These are phyloP conservation scores for Calonectria pseudoturangicola DNA, from an alignment of 2,329 filamentous ascomycete species.

Conservation along the genomic window DNA sequence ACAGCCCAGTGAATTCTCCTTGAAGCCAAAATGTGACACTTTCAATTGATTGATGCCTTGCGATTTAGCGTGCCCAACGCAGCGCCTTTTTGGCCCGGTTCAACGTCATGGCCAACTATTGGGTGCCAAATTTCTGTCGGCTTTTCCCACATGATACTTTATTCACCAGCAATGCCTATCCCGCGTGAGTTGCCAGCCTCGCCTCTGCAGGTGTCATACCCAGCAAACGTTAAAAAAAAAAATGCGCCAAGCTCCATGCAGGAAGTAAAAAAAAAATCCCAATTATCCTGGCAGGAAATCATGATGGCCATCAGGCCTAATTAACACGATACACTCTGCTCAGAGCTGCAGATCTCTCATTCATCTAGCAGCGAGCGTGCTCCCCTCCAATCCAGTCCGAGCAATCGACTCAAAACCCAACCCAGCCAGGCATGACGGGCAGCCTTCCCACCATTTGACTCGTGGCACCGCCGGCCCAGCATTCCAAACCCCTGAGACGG, in stretches of 20 bases:
- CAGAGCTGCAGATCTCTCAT: background rate
- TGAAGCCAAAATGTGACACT: background rate
- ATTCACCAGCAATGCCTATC: background rate
- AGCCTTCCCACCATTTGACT: conserved; percentile 18
- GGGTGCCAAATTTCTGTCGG: conserved; percentile 2
- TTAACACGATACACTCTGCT: background rate
- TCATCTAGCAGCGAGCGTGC: background rate
- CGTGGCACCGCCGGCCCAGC: conserved; percentile 26
- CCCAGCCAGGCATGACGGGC: background rate
- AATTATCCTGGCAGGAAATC: background rate
- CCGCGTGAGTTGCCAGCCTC: background rate
- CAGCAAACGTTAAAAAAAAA: conserved; percentile 17
- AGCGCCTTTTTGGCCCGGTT: background rate
- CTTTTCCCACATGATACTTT: conserved; percentile 4
- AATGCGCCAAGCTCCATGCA: background rate
- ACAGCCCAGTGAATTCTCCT: background rate
- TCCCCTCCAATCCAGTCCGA: conserved; percentile 5
- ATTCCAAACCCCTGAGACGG: conserved; percentile 34
- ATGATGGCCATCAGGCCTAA: conserved; percentile 1
- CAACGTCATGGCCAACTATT: background rate
- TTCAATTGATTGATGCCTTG: conserved; percentile 20
- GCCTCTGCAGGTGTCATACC: background rate
- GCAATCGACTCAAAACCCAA: background rate
- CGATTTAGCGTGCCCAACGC: background rate
- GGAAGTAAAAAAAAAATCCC: background rate